These are phyloP conservation scores for Flaveria ramosissima DNA, from an alignment of 129 eudicot species.

Conservation along the genomic window DNA sequence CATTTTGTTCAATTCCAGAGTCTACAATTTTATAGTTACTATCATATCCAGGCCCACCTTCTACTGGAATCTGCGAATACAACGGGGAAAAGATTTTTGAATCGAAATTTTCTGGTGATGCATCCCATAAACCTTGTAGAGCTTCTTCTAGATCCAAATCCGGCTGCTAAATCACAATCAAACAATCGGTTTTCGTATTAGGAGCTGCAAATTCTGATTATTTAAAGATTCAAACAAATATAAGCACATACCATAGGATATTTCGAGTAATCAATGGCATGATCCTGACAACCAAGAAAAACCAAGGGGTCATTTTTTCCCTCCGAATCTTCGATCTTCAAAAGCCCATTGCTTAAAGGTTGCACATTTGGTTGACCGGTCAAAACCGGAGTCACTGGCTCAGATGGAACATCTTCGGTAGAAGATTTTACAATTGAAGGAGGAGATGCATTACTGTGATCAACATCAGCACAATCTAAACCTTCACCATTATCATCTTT, in stretches of 20 bases:
- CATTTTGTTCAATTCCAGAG: slow-evolving; percentile 31
- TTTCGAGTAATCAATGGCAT: slow-evolving; percentile 32
- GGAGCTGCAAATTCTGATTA: neutral
- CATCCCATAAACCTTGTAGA: slow-evolving; percentile 38
- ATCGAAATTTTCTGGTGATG: slow-evolving; percentile 38
- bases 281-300: slow-evolving; percentile 33
- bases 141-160: slow-evolving; percentile 54
- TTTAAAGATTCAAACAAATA: neutral
- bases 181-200: neutral
- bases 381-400: slow-evolving; percentile 44
- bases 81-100: slow-evolving; percentile 60
- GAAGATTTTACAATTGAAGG: slow-evolving; percentile 47
- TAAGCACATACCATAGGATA: slow-evolving; percentile 28
- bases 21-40: slow-evolving; percentile 15
- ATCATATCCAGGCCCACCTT: slow-evolving; percentile 44
- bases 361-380: slow-evolving; percentile 34
- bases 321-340: slow-evolving; percentile 28
- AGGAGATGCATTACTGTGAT: slow-evolving; percentile 49
- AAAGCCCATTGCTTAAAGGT: slow-evolving; percentile 26
- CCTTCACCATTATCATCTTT: slow-evolving; percentile 60
- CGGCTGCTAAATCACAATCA: slow-evolving; percentile 43
- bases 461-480: slow-evolving; percentile 52
- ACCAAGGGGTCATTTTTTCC: slow-evolving; percentile 29
- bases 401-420: slow-evolving; percentile 51
- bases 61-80: slow-evolving; percentile 47